phyloP scores from a whole-genome alignment of 2,329 filamentous ascomycete species.

The Pyrenophora seminiperda region DNA sequence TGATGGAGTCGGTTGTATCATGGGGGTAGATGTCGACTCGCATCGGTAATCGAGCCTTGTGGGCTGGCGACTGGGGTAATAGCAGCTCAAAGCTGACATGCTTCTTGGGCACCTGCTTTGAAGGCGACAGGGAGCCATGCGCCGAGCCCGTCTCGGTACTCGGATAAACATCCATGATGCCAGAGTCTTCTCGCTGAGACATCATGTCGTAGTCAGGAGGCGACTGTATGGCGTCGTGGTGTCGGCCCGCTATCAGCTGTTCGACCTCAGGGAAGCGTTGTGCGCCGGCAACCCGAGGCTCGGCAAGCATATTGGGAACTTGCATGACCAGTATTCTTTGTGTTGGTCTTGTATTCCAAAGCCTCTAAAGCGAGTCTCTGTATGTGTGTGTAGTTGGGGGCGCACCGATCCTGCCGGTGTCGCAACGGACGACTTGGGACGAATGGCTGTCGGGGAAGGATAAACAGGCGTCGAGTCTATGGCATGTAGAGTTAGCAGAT shows the following conservation, averaged over 20 bases:
- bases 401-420: constrained; percentile 48
- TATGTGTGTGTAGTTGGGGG: constrained; percentile 30
- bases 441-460: constrained; percentile 40
- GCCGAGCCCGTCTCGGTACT: constrained; percentile 40
- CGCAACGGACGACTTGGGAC: constrained; percentile 45
- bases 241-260: constrained; percentile 35
- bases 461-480: constrained; percentile 30
- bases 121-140: constrained; percentile 45
- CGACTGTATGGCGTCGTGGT: constrained; percentile 33
- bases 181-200: constrained; percentile 33
- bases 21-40: constrained; percentile 90
- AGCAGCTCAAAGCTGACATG: constrained; percentile 80
- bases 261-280: constrained; percentile 33
- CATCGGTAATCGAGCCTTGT: constrained; percentile 78
- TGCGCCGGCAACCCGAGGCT: constrained; percentile 34
- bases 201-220: constrained; percentile 36
- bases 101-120: constrained; percentile 57
- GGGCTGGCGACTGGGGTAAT: constrained; percentile 69
- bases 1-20: constrained; percentile 96
- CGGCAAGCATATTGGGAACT: constrained; percentile 39
- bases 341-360: constrained; percentile 12
- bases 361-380: constrained; percentile 28
- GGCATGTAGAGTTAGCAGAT: constrained; percentile 28
- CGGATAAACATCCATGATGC: constrained; percentile 45
- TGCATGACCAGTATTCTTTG: constrained; percentile 32